Base-by-base conservation (phyloP, 2,329 filamentous ascomycete species). In the Epichloe brachyelytri region DNA sequence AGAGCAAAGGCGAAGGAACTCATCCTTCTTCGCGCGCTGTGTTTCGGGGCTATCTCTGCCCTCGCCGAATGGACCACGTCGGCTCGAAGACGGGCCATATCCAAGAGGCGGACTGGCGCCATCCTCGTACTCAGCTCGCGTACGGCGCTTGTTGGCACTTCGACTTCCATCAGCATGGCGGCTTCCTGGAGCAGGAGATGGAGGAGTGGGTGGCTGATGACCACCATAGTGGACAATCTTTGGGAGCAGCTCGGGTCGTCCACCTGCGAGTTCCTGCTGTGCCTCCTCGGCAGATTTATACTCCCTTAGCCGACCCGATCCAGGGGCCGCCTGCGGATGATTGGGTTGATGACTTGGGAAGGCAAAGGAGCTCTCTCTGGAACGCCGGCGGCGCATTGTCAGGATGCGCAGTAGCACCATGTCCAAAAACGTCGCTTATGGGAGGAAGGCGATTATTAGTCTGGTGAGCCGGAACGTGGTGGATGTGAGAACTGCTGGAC, bases 281-380 rank as follows among this genome's bases (percentile, higher is more conserved):
- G 88, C 93, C 64, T 98, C 93, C 66, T 98, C 93, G 12, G 93
- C 93, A 3, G 91, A 96, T 60, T 89, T 86, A 69, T 95, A 97
- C 63, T 97, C 93, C 52, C 91, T 80, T 11, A 83, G 75, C 53
- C 91, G 81, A 1, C 76, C 75, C 8, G 77, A 77, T 22, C 79
- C 74, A 2, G 77, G 78, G 7, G 72, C 68, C 46, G 76, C 73
- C 49, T 70, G 68, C 4, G 38, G 41, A 15, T 26, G 19, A 20
- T 43, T 74, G 49, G 75, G 78, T 30, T 83, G 81, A 58, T 88
- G 86, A 53, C 84, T 79, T 2, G 89, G 90, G 89, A 95, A 0
- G 87, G 80, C 51, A 93, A 72, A 1, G 86, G 83, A 76, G 85
- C 59, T 72, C 80, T 67, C 85, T 70, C 74, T 82, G 68, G 65